Base-by-base conservation (phyloP, 768 basidiomycete species). In the Galerina sulciceps region DNA sequence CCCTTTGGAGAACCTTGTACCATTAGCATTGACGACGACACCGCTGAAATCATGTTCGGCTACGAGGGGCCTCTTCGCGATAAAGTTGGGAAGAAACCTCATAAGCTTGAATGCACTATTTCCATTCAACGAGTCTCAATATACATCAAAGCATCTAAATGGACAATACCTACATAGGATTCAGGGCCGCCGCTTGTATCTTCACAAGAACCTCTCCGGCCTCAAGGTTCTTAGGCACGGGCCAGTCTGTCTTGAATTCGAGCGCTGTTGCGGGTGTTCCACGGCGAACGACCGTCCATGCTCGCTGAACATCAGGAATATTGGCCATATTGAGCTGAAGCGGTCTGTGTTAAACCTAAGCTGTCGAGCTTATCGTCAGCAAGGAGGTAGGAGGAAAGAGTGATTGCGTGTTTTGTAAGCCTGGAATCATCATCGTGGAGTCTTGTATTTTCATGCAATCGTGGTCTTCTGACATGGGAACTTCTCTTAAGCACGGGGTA, bases 11-110 rank as follows among this genome's bases (percentile, higher is more conserved):
- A 87, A 85, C 11, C 74, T 75, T 0, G 83, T 78, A n/a, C 76
- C 80, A 61, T 85, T 85, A 0, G 78, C 69, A 58, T 84, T 79
- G 14, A 81, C 85, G 17, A 92, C 72, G 8, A 82, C 74, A 1
- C 91, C 91, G 0, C 87, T 72, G 26, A 91, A 71, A 63, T 93
- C 91, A 47, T 77, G 66, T 64, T 87, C 90, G 31, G 85, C 77
- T 1, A 83, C 73, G 36, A 79, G 71, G 0, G 88, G 87, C 26
- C 83, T 74, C 9, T 66, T 70, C 4, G 75, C 71, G 10, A 86
- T 17, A 42, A 82, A 75, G 37, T 76, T 80, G 10, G 86, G 87
- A 15, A 82, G 14, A 2, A 71, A 1, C 10, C 66, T 66, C 82
- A 89, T 83, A 2, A 84, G 0, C 65, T 89, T 90, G 70, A 80